Percentiles rank a stretch among this genome's conserved stretches.
Evolutionary conservation across 2,329 filamentous ascomycete species (phyloP).

Genomic region (Teratosphaeria nubilosa): DNA sequence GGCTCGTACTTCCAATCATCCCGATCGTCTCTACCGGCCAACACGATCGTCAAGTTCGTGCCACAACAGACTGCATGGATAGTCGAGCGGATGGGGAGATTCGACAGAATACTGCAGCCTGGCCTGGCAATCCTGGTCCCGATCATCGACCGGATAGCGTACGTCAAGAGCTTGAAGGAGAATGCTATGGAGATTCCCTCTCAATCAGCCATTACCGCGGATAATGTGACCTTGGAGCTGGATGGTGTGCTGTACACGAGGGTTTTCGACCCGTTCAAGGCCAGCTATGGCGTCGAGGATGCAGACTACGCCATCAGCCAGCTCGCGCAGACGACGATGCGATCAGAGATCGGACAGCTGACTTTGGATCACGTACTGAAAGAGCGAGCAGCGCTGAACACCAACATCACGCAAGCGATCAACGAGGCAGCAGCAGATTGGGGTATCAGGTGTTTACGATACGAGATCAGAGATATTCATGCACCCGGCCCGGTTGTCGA

Average conservation of each 20-base stretch:
- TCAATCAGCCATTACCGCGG: constrained; percentile 94
- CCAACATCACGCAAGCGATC: constrained; percentile 96
- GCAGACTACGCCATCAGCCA: constrained; percentile 98
- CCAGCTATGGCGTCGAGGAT: constrained; percentile 96
- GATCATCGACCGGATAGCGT: constrained; percentile 89
- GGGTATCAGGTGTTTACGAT: constrained; percentile 91
- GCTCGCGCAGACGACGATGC: constrained; percentile 97
- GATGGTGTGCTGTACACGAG: constrained; percentile 93
- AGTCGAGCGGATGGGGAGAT: constrained; percentile 98
- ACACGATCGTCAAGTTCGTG: constrained; percentile 91
- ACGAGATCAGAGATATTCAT: constrained; percentile 98
- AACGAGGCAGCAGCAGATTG: constrained; percentile 95
- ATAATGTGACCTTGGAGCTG: constrained; percentile 94
- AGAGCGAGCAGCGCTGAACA: constrained; percentile 90
- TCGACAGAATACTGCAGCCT: constrained; percentile 83
- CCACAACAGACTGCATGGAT: constrained; percentile 99
- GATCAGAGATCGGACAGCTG: constrained; percentile 92
- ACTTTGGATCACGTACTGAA: constrained; percentile 96
- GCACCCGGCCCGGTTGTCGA: constrained; percentile 86
- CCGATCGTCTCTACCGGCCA: constrained; percentile 58
- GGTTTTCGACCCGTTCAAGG: constrained; percentile 97
- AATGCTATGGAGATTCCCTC: constrained; percentile 92
- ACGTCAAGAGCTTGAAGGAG: constrained; percentile 97
- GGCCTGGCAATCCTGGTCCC: constrained; percentile 82
- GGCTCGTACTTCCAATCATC: constrained; percentile 35